A percentile compares a stretch with the other conserved stretches of the same genome.
phyloP scores from a whole-genome alignment of 306 rosid species.

The Myrica gale region DNA sequence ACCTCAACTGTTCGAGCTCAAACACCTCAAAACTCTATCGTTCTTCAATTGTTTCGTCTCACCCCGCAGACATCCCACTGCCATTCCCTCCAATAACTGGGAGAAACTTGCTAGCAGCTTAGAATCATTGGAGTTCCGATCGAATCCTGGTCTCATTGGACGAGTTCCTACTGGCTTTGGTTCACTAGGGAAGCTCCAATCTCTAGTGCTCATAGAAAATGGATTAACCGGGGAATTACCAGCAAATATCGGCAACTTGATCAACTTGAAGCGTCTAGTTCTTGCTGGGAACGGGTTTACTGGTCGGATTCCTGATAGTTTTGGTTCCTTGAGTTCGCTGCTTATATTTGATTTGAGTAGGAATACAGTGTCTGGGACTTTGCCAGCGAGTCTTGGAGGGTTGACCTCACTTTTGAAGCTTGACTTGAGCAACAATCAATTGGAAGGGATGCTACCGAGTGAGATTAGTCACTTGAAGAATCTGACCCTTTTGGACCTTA shows the following conservation, averaged over 20 bases:
- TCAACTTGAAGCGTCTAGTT: slow-evolving; percentile 60
- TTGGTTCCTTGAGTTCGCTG: slow-evolving; percentile 48
- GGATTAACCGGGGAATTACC: slow-evolving; percentile 67
- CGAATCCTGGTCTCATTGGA: slow-evolving; percentile 65
- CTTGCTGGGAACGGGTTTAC: slow-evolving; percentile 53
- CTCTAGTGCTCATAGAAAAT: slow-evolving; percentile 62
- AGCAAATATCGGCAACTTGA: slow-evolving; percentile 48
- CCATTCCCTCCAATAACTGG: slow-evolving; percentile 64
- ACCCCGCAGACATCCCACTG: slow-evolving; percentile 33
- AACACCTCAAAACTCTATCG: slow-evolving; percentile 61
- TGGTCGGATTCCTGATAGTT: slow-evolving; percentile 53
- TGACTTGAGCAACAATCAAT: slow-evolving; percentile 64
- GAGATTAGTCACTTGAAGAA: slow-evolving; percentile 48
- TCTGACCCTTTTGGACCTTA: slow-evolving; percentile 77
- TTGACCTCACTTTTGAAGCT: slow-evolving; percentile 69
- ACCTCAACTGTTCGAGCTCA: slow-evolving; percentile 55
- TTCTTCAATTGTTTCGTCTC: slow-evolving; percentile 76
- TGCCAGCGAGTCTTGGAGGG: slow-evolving; percentile 57
- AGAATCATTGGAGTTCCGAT: slow-evolving; percentile 75
- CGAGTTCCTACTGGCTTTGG: slow-evolving; percentile 55
- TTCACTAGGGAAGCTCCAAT: slow-evolving; percentile 63
- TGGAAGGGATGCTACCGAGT: slow-evolving; percentile 51
- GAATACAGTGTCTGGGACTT: slow-evolving; percentile 63
- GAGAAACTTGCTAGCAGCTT: slow-evolving; percentile 56
- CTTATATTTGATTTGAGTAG: slow-evolving; percentile 74